Base-by-base conservation (phyloP, 345 rosid genomes). In the Gossypium rotundifolium region DNA sequence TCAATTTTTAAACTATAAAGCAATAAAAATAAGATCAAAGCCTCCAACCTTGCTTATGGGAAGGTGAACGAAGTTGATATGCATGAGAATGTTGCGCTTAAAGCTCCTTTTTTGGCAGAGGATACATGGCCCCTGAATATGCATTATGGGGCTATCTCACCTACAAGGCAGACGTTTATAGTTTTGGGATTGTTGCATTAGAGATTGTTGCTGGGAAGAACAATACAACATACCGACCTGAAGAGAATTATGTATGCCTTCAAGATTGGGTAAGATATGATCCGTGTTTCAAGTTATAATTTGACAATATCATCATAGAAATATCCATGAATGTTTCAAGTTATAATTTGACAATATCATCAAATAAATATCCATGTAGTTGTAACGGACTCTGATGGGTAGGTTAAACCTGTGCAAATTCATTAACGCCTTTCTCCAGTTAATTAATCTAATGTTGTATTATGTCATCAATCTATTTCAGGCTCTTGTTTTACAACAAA, bases 121-220 rank as follows among this genome's bases (percentile, higher is more conserved):
- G 84, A 58, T 84, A 89, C 51, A 89, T 89, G 88, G 88, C 91
- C 44, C 93, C 91, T 45, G 89, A 89, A 66, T 89, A 89, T 59
- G 93, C 90, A 68, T 54, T 87, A 13, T 83, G 91, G 91, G 91
- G 93, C 66, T 77, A 86, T 71, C 76, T 89, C 53, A 78, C 79
- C 16, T 81, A 79, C 75, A 89, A 89, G 77, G 91, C 91, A 64
- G 91, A 89, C 77, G 88, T 89, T 12, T 89, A 89, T 45, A 89
- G 91, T 74, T 89, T 81, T 14, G 91, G 91, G 1, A 76, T 87
- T 51, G 85, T 89, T 72, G 84, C 83, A 57, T 67, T 87, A 74
- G 93, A 89, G 79, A 81, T 89, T 10, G 86, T 84, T 11, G 76
- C 82, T 57, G 91, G 93, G 65, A 79, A 82, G 71, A 83, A 58